Evolutionary conservation across 177 flowering plant genomes (phyloP).

Genomic region (Vitis hybrid): DNA sequence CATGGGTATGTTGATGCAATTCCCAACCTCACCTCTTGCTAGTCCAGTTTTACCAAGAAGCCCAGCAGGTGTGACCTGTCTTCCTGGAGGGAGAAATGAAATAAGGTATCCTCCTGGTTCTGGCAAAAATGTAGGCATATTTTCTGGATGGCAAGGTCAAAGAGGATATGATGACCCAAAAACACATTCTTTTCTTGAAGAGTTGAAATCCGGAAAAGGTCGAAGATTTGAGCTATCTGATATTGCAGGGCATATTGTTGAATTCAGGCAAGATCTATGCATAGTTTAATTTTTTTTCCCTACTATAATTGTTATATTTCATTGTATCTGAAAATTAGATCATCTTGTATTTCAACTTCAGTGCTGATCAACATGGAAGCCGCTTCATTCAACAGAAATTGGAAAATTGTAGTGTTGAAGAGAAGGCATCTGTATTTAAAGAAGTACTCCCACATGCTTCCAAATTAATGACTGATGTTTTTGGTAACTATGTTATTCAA

Average conservation of each 20-base stretch:
- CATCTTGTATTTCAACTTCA: slow-evolving; percentile 29
- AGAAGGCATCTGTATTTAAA: slow-evolving; percentile 75
- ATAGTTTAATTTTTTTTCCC: neutral
- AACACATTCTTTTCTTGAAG: slow-evolving; percentile 74
- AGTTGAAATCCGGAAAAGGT: slow-evolving; percentile 65
- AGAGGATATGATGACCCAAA: slow-evolving; percentile 62
- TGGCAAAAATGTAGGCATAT: slow-evolving; percentile 40
- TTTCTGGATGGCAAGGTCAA: slow-evolving; percentile 64
- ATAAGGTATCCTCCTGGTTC: slow-evolving; percentile 46
- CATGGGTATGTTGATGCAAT: slow-evolving; percentile 54
- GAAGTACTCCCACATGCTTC: slow-evolving; percentile 89
- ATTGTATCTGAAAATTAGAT: neutral
- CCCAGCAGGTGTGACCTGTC: slow-evolving; percentile 43
- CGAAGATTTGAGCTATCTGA: slow-evolving; percentile 77
- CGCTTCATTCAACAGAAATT: slow-evolving; percentile 96
- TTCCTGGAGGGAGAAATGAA: slow-evolving; percentile 49
- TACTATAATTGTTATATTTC: neutral
- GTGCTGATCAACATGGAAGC: slow-evolving; percentile 97
- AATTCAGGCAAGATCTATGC: slow-evolving; percentile 56
- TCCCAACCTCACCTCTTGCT: slow-evolving; percentile 58
- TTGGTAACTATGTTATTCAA: slow-evolving; percentile 96
- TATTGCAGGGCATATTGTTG: slow-evolving; percentile 78
- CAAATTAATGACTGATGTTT: slow-evolving; percentile 89
- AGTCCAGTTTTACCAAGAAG: slow-evolving; percentile 67
- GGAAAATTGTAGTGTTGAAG: slow-evolving; percentile 72